phyloP scores from a whole-genome alignment of 257 asterid species.

The Leonotis leonurus region DNA sequence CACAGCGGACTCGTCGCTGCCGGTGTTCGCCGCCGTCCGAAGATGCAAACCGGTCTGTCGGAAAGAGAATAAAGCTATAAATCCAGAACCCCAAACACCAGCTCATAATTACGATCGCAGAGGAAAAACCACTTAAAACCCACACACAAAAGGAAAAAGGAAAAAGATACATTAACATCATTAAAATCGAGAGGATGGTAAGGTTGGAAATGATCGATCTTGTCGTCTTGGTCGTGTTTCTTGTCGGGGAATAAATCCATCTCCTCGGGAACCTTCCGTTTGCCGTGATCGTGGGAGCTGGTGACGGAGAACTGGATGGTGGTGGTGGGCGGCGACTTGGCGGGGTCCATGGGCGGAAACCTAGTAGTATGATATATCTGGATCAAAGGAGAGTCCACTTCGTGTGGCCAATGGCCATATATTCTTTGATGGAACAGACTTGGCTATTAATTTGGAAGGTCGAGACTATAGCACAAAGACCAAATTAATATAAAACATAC shows the following conservation, averaged over 20 bases:
- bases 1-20: conserved; percentile 53
- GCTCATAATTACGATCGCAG: neutral
- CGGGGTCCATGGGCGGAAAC: conserved; percentile 22
- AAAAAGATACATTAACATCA: conserved; percentile 53
- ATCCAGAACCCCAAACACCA: neutral
- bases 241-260: conserved; percentile 72
- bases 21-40: conserved; percentile 53
- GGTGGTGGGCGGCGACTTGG: conserved; percentile 37
- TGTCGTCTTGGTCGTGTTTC: conserved; percentile 9
- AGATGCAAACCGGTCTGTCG: conserved; percentile 72
- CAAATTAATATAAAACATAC: conserved; percentile 18
- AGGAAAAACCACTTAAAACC: neutral
- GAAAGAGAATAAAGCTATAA: neutral
- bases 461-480: conserved; percentile 46
- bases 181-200: conserved; percentile 38
- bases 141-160: neutral
- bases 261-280: conserved; percentile 38
- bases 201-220: conserved; percentile 10
- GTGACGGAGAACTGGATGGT: conserved; percentile 73
- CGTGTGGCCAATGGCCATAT: conserved; percentile 77
- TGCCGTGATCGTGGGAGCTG: conserved; percentile 15
- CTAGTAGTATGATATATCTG: conserved; percentile 42
- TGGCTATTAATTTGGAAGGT: conserved; percentile 58
- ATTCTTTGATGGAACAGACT: conserved; percentile 40
- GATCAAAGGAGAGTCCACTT: conserved; percentile 94